These are phyloP conservation scores for Spathaspora sp. DNA, from an alignment of 1,139 yeast genomes.

Conservation along the genomic window DNA sequence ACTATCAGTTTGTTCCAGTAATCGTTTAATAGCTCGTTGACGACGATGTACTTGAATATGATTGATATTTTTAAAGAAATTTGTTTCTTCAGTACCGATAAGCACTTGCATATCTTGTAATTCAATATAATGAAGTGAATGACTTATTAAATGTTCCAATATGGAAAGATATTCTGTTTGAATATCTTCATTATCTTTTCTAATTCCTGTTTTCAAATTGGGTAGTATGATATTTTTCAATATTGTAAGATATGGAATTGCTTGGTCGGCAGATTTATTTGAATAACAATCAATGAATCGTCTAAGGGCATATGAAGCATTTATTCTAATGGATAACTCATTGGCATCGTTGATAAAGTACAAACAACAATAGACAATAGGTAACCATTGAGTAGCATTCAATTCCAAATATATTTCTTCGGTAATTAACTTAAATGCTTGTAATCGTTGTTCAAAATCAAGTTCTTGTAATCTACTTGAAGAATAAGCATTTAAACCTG, in stretches of 20 bases:
- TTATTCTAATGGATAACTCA: conserved; percentile 79
- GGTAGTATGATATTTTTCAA: conserved; percentile 65
- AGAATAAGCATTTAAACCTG: conserved; percentile 70
- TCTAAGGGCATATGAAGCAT: conserved; percentile 65
- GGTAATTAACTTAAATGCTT: conserved; percentile 65
- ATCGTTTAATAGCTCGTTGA: conserved; percentile 72
- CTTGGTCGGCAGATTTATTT: conserved; percentile 31
- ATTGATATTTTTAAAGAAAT: conserved; percentile 75
- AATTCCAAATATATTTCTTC: conserved; percentile 50
- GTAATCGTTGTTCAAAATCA: conserved; percentile 74
- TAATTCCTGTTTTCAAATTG: conserved; percentile 64
- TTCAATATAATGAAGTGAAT: conserved; percentile 49
- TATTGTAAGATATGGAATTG: conserved; percentile 37
- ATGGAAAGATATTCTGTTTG: conserved; percentile 71
- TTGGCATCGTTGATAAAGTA: conserved; percentile 74
- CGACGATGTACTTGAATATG: conserved; percentile 89
- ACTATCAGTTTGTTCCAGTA: conserved; percentile 39
- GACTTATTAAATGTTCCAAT: conserved; percentile 58
- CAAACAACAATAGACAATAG: conserved; percentile 66
- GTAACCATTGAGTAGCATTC: conserved; percentile 70
- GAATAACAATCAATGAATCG: conserved; percentile 65
- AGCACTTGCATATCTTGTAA: conserved; percentile 69
- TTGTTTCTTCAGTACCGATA: conserved; percentile 72
- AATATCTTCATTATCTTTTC: conserved; percentile 59
- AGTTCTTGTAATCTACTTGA: conserved; percentile 64